Conservation (phyloP, 257 asterid species). For the Nicotiana obtusifolia region DNA sequence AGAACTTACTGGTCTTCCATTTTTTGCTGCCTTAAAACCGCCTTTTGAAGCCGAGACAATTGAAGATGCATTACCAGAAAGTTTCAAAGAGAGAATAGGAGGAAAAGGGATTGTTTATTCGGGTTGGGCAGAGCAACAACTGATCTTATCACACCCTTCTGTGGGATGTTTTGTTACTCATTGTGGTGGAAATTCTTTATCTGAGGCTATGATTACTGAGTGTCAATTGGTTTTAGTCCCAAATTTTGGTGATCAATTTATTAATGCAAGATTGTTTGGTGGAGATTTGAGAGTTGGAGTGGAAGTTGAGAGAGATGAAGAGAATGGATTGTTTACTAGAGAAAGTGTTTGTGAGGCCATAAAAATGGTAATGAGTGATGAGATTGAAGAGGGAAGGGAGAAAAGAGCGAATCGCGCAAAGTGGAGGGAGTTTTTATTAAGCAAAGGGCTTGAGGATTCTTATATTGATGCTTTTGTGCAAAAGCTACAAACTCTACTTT, state of each 20-base stretch:
- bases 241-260: constrained; percentile 23
- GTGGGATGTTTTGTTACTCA: constrained; percentile 34
- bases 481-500: neutral
- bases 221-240: constrained; percentile 31
- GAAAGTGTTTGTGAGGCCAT: constrained; percentile 20
- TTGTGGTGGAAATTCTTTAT: constrained; percentile 27
- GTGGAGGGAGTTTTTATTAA: constrained; percentile 21
- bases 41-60: constrained; percentile 19
- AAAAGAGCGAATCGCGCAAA: constrained; percentile 21
- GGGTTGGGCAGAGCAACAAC: constrained; percentile 33
- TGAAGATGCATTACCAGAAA: constrained; percentile 25
- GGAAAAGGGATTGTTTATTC: constrained; percentile 25
- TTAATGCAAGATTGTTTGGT: constrained; percentile 25
- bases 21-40: constrained; percentile 24
- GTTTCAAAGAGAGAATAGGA: constrained; percentile 14
- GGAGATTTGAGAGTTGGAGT: constrained; percentile 23
- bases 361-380: constrained; percentile 17
- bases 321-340: constrained; percentile 25
- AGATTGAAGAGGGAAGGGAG: constrained; percentile 20
- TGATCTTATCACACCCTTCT: constrained; percentile 23
- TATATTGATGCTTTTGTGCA: constrained; percentile 20
- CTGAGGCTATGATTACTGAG: constrained; percentile 20
- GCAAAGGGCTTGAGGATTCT: constrained; percentile 17
- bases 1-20: constrained; percentile 29
- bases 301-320: constrained; percentile 27